Evolutionary conservation across 495 filamentous ascomycete genomes (phyloP).

Genomic region (Podospora conica): DNA sequence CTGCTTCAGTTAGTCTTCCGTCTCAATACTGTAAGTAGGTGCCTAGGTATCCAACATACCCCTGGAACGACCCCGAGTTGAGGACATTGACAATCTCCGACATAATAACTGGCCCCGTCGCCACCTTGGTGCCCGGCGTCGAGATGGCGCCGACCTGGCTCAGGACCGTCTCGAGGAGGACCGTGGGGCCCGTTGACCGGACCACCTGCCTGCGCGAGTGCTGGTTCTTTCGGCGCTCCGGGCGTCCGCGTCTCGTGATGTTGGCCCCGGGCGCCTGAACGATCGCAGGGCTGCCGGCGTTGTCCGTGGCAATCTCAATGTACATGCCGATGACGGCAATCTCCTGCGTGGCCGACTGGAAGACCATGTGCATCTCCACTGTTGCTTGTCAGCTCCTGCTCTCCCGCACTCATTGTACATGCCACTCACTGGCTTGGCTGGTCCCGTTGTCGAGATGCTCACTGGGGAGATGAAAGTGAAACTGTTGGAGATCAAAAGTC

Average conservation of each 20-base stretch:
- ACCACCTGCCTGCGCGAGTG: background rate
- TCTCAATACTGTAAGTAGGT: background rate
- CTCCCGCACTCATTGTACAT: background rate
- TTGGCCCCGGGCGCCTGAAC: conserved; percentile 5
- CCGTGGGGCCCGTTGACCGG: conserved; percentile 27
- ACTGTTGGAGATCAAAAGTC: conserved; percentile 52
- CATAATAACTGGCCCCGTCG: conserved; percentile 53
- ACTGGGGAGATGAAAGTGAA: conserved; percentile 65
- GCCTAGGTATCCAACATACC: conserved; percentile 7
- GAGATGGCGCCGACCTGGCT: conserved; percentile 46
- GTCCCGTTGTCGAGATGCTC: conserved; percentile 55
- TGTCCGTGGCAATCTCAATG: conserved; percentile 48
- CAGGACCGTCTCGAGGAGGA: conserved; percentile 51
- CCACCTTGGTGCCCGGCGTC: conserved; percentile 47
- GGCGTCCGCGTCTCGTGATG: conserved; percentile 5
- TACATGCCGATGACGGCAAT: conserved; percentile 56
- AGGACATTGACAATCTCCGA: conserved; percentile 45
- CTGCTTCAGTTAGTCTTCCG: background rate
- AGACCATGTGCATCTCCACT: conserved; percentile 66
- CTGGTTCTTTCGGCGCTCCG: conserved; percentile 3
- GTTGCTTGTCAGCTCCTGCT: conserved; percentile 17
- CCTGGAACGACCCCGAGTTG: conserved; percentile 42
- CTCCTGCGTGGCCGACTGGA: conserved; percentile 36
- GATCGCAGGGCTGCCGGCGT: conserved; percentile 9
- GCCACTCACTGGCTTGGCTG: conserved; percentile 36